Conservation (phyloP, 1,284 basidiomycete species). For the Apiotrichum brassicae region DNA sequence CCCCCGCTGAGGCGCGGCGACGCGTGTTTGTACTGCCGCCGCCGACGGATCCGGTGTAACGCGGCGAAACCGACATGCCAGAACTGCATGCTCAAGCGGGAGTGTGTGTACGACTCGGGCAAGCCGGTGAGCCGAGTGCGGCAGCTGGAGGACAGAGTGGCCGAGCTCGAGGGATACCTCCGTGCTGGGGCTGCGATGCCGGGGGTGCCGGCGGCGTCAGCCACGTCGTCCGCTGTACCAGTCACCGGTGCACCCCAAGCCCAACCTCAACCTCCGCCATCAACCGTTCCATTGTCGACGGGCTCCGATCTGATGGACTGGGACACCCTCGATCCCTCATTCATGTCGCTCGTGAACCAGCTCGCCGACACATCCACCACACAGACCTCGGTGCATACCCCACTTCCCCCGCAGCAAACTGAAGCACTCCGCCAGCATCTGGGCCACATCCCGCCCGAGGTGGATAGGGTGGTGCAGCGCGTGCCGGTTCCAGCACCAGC, state of each 20-base stretch:
- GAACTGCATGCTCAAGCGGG: conserved; percentile 33
- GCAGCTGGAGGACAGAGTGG: conserved; percentile 40
- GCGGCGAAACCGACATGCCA: conserved; percentile 36
- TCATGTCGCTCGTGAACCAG: conserved; percentile 28
- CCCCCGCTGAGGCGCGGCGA: conserved; percentile 37
- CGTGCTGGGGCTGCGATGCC: neutral
- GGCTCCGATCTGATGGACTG: conserved; percentile 21
- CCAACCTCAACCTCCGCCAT: neutral
- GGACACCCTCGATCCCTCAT: conserved; percentile 30
- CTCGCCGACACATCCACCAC: conserved; percentile 11
- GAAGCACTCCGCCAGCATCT: neutral
- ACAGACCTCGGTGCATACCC: too few species aligned
- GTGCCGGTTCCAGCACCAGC: neutral
- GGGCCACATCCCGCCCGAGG: neutral
- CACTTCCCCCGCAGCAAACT: neutral
- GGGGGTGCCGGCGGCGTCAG: too few species aligned
- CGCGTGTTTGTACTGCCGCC: conserved; percentile 42
- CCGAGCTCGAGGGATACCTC: conserved; percentile 29
- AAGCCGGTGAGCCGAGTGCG: conserved; percentile 39
- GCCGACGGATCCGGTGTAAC: conserved; percentile 38
- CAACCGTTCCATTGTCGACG: neutral
- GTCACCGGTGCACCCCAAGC: too few species aligned
- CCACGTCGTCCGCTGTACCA: too few species aligned
- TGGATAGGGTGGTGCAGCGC: neutral
- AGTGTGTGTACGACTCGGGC: conserved; percentile 39